Conservation (phyloP, 208 protist species). For the Porcisia hertigi region DNA sequence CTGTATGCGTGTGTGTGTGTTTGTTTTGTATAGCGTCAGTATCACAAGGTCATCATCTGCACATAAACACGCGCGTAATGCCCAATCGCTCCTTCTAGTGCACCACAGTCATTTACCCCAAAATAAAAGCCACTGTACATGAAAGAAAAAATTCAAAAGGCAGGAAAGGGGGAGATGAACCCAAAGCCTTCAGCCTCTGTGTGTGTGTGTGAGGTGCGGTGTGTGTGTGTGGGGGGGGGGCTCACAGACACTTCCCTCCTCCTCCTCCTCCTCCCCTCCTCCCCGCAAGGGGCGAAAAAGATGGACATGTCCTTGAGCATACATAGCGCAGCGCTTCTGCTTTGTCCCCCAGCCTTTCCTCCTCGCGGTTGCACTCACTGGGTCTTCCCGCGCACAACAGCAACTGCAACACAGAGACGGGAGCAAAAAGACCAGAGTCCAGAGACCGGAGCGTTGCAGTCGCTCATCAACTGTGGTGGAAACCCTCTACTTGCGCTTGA, state of each 20-base stretch:
- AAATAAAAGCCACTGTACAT: slow-evolving; percentile 1
- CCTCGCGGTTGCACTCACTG: background rate
- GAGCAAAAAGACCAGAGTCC: background rate
- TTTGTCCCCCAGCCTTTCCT: background rate
- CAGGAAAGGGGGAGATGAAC: background rate
- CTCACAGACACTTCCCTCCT: background rate
- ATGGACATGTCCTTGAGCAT: background rate
- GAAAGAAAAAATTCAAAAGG: background rate
- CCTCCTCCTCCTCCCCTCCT: no score
- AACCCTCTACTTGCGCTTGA: slow-evolving; percentile 20
- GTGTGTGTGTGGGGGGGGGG: background rate
- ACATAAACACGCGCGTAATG: background rate
- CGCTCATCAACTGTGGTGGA: background rate
- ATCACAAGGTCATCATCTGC: background rate
- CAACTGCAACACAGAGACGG: background rate
- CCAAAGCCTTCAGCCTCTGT: no score
- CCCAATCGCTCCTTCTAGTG: background rate
- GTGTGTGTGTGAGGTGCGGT: background rate
- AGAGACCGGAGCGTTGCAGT: no score
- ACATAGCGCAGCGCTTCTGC: background rate
- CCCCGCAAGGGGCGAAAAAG: background rate
- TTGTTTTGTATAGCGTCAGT: background rate
- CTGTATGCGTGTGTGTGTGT: no score
- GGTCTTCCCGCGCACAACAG: background rate
- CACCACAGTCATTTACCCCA: background rate